Base-by-base conservation (phyloP, 176 grass and related monocot genomes). In the Alloteropsis semialata region DNA sequence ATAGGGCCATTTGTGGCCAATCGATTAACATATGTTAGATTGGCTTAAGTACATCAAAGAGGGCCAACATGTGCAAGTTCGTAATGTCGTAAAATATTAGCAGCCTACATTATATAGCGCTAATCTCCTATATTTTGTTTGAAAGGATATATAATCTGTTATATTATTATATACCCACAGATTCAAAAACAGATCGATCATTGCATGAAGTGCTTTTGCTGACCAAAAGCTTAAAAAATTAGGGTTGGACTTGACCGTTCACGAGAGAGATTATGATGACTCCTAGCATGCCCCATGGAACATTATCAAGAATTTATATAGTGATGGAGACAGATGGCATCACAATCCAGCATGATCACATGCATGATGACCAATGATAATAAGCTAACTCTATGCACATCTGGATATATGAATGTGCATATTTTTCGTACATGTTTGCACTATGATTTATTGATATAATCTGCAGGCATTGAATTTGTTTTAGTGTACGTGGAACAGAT, bases 1-100 rank as follows among this genome's bases (percentile, higher is more conserved):
- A 65, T 5, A 61, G 30, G 34, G 43, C 5, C 84, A 79, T 79
- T 56, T 69, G 70, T 22, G 60, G 78, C 28, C 57, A 87, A 81
- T 81, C 49, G 60, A 81, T 58, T 54, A 69, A 42, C 34, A 60
- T 42, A 57, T n/a, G 38, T 58, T 75, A 11, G 36, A 38, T 48
- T 68, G 60, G 78, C 43, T 58, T 58, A 17, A 55, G 9, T 13
- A 67, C 37, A 67, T 12, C 11, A 68, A 38, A 48, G 48, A 81
- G 57, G 57, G 49, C 59, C 60, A 86, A 37, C 59, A 67, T 21
- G 69, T 34, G 39, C 22, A 64, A 27, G 67, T 74, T 60, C 69
- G 57, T 44, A 54, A 38, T 57, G 51, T 19, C 30, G 15, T 27
- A 85, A 45, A 72, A 66, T 45, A 75, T 43, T 63, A 86, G 16